Evolutionary conservation across 2,329 filamentous ascomycete genomes (phyloP).

Genomic region (Colletotrichum tofieldiae): DNA sequence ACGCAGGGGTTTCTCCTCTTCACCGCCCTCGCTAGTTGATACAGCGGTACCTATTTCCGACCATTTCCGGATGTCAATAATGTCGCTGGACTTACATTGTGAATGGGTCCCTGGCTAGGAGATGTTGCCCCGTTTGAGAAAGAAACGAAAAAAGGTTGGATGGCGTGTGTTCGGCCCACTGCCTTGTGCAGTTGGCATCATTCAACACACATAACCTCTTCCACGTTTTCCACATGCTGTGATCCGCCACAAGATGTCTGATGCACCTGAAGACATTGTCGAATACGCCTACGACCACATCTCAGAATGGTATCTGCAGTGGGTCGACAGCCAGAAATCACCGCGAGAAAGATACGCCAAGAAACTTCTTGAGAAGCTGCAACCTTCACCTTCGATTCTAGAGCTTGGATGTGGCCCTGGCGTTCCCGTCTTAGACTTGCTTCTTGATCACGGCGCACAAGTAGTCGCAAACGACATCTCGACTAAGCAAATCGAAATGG

Average conservation of each 20-base stretch:
- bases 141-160: neutral
- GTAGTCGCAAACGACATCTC: constrained; percentile 6
- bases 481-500: neutral
- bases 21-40: too few relatives aligned
- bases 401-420: constrained; percentile 5
- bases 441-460: neutral
- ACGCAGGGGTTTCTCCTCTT: too few relatives aligned
- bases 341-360: constrained; percentile 8
- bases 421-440: neutral
- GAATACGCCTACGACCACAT: constrained; percentile 1
- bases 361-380: neutral
- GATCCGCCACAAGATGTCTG: neutral
- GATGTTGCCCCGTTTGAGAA: neutral
- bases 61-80: too few relatives aligned
- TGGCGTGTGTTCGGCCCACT: neutral
- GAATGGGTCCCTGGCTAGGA: neutral
- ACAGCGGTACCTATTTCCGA: too few relatives aligned
- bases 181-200: neutral
- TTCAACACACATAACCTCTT: neutral
- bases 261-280: neutral
- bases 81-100: too few relatives aligned
- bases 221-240: neutral
- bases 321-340: neutral
- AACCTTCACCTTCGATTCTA: neutral
- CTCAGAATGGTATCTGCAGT: neutral